Percentiles rank a stretch among this genome's conserved stretches.
Evolutionary conservation across 306 rosid species (phyloP).

Genomic region (Rosa persica): DNA sequence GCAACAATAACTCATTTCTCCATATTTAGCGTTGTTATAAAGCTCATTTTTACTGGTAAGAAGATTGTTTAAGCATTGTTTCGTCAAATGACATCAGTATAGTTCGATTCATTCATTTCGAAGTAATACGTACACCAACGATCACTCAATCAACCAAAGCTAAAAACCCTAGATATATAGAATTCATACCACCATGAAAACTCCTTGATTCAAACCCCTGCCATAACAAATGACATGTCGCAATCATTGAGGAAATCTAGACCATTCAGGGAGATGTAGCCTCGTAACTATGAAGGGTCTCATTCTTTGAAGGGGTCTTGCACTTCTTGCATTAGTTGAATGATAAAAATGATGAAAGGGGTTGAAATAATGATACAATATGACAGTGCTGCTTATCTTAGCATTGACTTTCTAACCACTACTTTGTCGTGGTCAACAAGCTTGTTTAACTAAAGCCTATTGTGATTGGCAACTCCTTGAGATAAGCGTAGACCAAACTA

Average conservation of each 20-base stretch:
- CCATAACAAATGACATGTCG: neutral
- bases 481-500: constrained; percentile 2
- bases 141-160: neutral
- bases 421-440: neutral
- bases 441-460: neutral
- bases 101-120: too few relatives aligned
- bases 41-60: too few relatives aligned
- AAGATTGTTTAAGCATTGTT: neutral
- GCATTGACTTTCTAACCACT: neutral
- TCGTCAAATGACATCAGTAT: too few relatives aligned
- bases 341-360: neutral
- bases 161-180: too few relatives aligned
- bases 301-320: neutral
- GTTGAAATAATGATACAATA: neutral
- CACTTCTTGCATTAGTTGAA: neutral
- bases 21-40: neutral
- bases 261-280: neutral
- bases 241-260: neutral
- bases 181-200: too few relatives aligned
- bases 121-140: too few relatives aligned
- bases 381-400: neutral
- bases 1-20: neutral
- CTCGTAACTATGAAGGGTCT: neutral
- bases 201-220: too few relatives aligned
- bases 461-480: neutral